Evolutionary conservation across 2,329 filamentous ascomycete genomes (phyloP), one percentile per base, ranked within the genome.

Genomic region (Fusarium sp.): DNA sequence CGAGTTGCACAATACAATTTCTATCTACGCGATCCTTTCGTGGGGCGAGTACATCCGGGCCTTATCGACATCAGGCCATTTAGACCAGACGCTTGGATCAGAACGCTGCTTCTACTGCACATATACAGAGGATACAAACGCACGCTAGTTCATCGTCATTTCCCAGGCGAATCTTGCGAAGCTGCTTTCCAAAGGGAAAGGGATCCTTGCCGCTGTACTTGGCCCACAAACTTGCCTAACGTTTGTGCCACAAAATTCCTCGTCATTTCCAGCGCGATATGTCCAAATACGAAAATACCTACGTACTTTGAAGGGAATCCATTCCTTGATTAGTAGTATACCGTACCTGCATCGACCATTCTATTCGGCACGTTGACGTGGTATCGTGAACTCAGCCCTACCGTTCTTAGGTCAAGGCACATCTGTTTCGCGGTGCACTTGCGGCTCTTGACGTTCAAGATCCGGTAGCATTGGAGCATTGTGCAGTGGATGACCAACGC

Each of bases 121-220:
- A 44, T 65, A 58, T 38, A 67, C 20, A 53, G 24, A 61, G 40
- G 65, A 60, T 68, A 68, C 69, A 49, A 55, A 53, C 24, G 41
- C 43, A 56, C 62, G 62, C 62, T 65, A 65, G 55, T 62, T 62
- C 44, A 65, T 71, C 71, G 49, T 76, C 74, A 76, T 74, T 76
- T 76, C 72, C 72, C 71, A 64, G 60, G 58, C 58, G 48, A 53
- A 38, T 10, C 27, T 20, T 62, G 47, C 60, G 40, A 63, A 58
- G 30, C 67, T 58, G 52, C 41, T 56, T 67, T 63, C 49, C 29
- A 29, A 40, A 45, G 44, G 56, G 64, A 52, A 53, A 76, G 71
- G 58, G 62, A 74, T 65, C 74, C 74, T 67, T 76, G 72, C 59
- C 53, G 38, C 60, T 65, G n/a, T 18, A 54, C 56, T 51, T 64